Conservation (phyloP, 805 yeast genomes). For the Zygoascus bituminiphila region DNA sequence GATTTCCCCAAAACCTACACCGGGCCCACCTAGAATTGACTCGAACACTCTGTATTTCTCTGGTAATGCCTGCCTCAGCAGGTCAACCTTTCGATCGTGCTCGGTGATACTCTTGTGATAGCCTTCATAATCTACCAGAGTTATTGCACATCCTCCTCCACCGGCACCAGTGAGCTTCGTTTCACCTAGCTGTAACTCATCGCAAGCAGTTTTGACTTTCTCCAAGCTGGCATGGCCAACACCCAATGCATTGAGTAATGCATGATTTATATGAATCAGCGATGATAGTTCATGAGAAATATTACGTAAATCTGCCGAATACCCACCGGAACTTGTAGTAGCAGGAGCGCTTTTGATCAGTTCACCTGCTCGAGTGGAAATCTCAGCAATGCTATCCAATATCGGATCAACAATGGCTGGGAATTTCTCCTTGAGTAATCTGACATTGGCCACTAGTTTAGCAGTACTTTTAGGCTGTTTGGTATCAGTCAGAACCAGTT, state of each 20-base stretch:
- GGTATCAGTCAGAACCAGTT: constrained; percentile 74
- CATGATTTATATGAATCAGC: constrained; percentile 77
- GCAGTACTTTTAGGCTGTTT: constrained; percentile 84
- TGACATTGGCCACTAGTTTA: constrained; percentile 69
- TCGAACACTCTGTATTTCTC: constrained; percentile 67
- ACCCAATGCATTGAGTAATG: constrained; percentile 73
- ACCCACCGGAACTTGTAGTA: constrained; percentile 29
- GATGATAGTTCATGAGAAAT: constrained; percentile 38
- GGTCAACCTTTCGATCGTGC: constrained; percentile 20
- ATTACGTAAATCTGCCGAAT: constrained; percentile 18
- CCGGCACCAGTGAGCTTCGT: constrained; percentile 98
- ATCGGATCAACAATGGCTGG: constrained; percentile 52
- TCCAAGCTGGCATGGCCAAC: constrained; percentile 93
- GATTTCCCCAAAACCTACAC: constrained; percentile 47
- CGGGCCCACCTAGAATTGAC: constrained; percentile 82
- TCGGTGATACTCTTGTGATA: constrained; percentile 23
- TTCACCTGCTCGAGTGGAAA: constrained; percentile 66
- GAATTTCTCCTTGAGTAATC: constrained; percentile 41
- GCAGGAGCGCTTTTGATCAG: constrained; percentile 46
- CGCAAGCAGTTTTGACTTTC: constrained; percentile 57
- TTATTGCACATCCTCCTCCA: constrained; percentile 98
- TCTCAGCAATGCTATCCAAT: constrained; percentile 64
- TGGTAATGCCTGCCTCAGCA: constrained; percentile 29
- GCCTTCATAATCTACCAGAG: constrained; percentile 40
- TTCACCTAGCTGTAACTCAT: constrained; percentile 59